Percentiles rank a stretch among this genome's conserved stretches.
phyloP scores from a whole-genome alignment of 2,329 filamentous ascomycete species.

The Bipolaris victoriae region DNA sequence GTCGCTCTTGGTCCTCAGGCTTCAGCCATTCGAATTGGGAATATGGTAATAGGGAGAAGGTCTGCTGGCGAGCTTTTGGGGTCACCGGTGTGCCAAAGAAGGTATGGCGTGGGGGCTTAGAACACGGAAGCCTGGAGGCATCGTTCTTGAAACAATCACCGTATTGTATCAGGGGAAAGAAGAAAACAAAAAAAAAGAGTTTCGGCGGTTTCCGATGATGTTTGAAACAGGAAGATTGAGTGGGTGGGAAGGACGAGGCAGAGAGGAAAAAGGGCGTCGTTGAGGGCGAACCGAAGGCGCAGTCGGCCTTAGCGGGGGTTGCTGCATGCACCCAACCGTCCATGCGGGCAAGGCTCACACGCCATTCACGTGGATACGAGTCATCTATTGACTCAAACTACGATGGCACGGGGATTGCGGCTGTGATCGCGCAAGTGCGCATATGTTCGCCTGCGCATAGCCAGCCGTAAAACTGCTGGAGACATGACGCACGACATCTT shows the following conservation, averaged over 20 bases:
- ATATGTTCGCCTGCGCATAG: conserved; percentile 12
- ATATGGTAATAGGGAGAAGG: conserved; percentile 9
- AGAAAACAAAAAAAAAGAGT: neutral
- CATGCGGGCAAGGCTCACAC: conserved; percentile 9
- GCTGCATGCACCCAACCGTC: neutral
- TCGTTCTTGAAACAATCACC: conserved; percentile 3
- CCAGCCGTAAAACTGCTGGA: conserved; percentile 6
- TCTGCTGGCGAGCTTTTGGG: conserved; percentile 22
- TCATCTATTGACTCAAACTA: neutral
- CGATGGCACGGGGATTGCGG: neutral
- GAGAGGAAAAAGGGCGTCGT: conserved; percentile 17
- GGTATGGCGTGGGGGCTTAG: conserved; percentile 27
- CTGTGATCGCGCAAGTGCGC: conserved; percentile 23
- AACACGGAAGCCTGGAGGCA: conserved; percentile 22
- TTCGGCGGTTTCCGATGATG: conserved; percentile 8
- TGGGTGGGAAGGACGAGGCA: conserved; percentile 13
- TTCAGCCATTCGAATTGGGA: conserved; percentile 16
- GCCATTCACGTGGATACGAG: conserved; percentile 9
- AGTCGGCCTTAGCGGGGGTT: conserved; percentile 20
- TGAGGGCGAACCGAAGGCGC: conserved; percentile 13
- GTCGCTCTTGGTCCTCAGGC: conserved; percentile 26
- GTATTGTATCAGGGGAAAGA: conserved; percentile 1
- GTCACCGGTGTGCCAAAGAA: conserved; percentile 35
- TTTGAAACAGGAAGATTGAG: neutral
- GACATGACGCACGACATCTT: conserved; percentile 1